Base-by-base conservation (phyloP, 495 filamentous ascomycete genomes). In the Neurospora cerealis region DNA sequence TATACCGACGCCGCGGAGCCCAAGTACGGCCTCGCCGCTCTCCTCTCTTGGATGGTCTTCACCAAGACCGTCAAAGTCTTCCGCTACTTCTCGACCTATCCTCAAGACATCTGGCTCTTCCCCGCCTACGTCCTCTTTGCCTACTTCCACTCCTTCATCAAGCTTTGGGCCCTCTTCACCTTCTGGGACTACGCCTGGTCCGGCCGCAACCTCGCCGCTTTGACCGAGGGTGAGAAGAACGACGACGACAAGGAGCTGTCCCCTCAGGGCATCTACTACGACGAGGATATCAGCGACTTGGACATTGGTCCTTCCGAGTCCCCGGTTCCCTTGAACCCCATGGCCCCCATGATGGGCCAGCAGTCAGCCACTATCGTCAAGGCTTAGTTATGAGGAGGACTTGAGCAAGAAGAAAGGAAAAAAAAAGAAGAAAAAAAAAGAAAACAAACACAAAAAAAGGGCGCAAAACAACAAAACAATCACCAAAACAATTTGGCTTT, bases 1-100 rank as follows among this genome's bases (percentile, higher is more conserved):
- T 75, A 70, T 66, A 13, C 13, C 7, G 13, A 41, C 13, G 13
- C 28, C 13, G 39, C 28, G 15, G 40, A 44, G 9, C 60, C 54
- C 36, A 3, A 34, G 15, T 13, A 73, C 37, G n/a, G 32, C 36
- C 21, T 76, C 21, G 70, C 70, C 69, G 32, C 40, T 48, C 77
- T 84, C 76, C 32, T 86, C 42, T 71, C 78, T 72, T 86, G 79
- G 78, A 84, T 85, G 66, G 71, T 87, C 36, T 78, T 86, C 40
- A 83, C 85, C 70, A 92, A 91, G 80, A 81, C 83, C n/a, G 79
- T 90, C 79, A 91, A 92, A 83, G 79, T 89, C n/a, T 79, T 87
- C 28, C 84, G 85, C 3, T 86, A 91, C 76, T 89, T 88, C 78
- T 80, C 82, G 75, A 83, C 85, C 36, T 82, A 92, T 73, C 89